These are phyloP conservation scores for Rhizopus arrhizus DNA, from an alignment of 371 early-diverging fungal species.

Conservation along the genomic window DNA sequence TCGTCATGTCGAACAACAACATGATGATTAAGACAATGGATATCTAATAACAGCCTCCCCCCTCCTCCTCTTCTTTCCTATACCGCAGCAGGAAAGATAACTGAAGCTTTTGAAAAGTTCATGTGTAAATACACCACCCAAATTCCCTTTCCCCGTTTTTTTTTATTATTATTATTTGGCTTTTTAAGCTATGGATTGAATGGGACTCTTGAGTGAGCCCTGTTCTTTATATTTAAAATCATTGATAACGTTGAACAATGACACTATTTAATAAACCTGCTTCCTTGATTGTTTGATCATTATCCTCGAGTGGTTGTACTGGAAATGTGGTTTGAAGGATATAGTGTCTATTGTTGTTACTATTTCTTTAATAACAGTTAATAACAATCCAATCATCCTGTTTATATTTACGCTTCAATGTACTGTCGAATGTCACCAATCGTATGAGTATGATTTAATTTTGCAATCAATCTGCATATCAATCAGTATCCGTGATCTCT, in stretches of 20 bases:
- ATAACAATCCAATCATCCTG: not conserved
- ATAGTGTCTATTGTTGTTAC: slow-evolving; percentile 55
- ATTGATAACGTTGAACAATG: slow-evolving; percentile 76
- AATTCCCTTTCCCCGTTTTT: too few species aligned
- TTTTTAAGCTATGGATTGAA: too few species aligned
- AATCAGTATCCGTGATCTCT: not conserved
- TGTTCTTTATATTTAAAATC: slow-evolving; percentile 20
- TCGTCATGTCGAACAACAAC: slow-evolving; percentile 31
- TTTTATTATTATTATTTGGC: too few species aligned
- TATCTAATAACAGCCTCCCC: not conserved
- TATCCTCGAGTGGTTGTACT: slow-evolving; percentile 70
- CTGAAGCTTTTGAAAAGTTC: too few species aligned
- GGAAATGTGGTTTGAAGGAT: slow-evolving; percentile 86
- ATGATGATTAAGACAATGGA: slow-evolving; percentile 4
- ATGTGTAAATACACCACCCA: too few species aligned
- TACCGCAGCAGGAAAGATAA: too few species aligned
- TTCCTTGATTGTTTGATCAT: slow-evolving; percentile 69
- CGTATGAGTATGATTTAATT: slow-evolving; percentile 90
- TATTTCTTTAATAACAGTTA: slow-evolving; percentile 42
- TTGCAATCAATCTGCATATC: slow-evolving; percentile 72
- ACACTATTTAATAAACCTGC: slow-evolving; percentile 87
- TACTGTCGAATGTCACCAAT: slow-evolving; percentile 80
- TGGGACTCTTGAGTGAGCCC: not conserved
- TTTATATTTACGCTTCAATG: slow-evolving; percentile 60
- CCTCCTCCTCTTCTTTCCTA: not conserved